These are phyloP conservation scores for Aspergillus kassunensis DNA, from an alignment of 495 filamentous ascomycete species.

Conservation along the genomic window DNA sequence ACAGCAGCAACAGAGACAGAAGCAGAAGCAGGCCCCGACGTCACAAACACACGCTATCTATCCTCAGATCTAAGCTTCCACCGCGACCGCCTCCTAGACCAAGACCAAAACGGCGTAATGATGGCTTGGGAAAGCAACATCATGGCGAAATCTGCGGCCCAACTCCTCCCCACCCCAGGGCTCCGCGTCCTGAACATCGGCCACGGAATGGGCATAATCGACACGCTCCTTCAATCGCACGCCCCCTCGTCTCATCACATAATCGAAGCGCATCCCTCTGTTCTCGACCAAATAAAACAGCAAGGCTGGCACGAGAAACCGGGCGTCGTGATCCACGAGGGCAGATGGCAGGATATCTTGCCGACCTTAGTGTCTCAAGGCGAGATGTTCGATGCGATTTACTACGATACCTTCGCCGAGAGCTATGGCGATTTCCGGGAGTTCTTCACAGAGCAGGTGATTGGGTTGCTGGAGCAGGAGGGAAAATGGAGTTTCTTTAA, in stretches of 20 bases:
- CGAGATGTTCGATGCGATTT: constrained; percentile 82
- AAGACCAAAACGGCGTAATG: constrained; percentile 86
- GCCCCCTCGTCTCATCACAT: constrained; percentile 70
- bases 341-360: constrained; percentile 81
- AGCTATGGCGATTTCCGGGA: constrained; percentile 76
- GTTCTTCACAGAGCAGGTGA: constrained; percentile 86
- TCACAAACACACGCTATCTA: constrained; percentile 70
- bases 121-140: constrained; percentile 94
- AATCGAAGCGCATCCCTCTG: constrained; percentile 84
- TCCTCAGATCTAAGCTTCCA: constrained; percentile 71
- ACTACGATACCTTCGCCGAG: constrained; percentile 97
- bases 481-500: constrained; percentile 93
- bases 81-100: constrained; percentile 72
- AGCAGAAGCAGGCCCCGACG: constrained; percentile 33
- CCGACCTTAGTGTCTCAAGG: constrained; percentile 65
- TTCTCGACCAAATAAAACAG: constrained; percentile 64
- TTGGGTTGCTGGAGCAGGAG: constrained; percentile 66
- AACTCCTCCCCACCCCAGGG: constrained; percentile 54
- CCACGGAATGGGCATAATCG: constrained; percentile 95
- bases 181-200: constrained; percentile 84
- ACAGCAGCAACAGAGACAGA: constrained; percentile 3
- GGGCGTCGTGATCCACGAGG: constrained; percentile 62
- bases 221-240: constrained; percentile 72
- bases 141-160: constrained; percentile 72
- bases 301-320: constrained; percentile 62